A percentile compares a stretch with the other conserved stretches of the same genome.
phyloP scores from a whole-genome alignment of 305 asterid genomes.

The Fraxinus nigra region DNA sequence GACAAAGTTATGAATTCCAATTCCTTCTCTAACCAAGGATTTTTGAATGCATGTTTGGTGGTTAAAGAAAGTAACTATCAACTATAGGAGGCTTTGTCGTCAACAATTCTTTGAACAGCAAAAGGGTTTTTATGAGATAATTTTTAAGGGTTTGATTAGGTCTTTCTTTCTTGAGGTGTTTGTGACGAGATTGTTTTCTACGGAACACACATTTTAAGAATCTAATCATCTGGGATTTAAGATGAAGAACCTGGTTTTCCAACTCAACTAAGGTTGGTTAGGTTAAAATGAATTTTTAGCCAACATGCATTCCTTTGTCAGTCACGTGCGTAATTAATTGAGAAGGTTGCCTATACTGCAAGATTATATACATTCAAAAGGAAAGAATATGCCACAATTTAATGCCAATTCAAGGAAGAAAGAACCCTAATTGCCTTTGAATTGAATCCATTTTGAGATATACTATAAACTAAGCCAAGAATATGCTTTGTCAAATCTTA shows the following conservation, averaged over 20 bases:
- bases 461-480: neutral
- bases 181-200: neutral
- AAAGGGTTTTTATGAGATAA: slow-evolving; percentile 17
- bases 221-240: slow-evolving; percentile 17
- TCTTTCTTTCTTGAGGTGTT: slow-evolving; percentile 22
- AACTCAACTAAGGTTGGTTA: neutral
- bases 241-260: neutral
- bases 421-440: neutral
- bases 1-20: slow-evolving; percentile 21
- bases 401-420: neutral
- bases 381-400: neutral
- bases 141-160: slow-evolving; percentile 22
- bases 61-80: slow-evolving; percentile 32
- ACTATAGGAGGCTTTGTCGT: slow-evolving; percentile 16
- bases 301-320: neutral
- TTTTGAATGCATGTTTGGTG: slow-evolving; percentile 25
- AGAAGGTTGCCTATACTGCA: neutral
- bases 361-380: neutral
- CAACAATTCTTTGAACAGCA: slow-evolving; percentile 22
- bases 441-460: neutral
- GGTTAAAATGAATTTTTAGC: too few species aligned
- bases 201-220: slow-evolving; percentile 15
- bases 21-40: slow-evolving; percentile 20
- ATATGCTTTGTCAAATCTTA: neutral
- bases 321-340: neutral